Evolutionary conservation across 1,284 basidiomycete species (phyloP), one percentile per base, ranked within the genome.

Genomic region (Sanguinoderma infundibulare): DNA sequence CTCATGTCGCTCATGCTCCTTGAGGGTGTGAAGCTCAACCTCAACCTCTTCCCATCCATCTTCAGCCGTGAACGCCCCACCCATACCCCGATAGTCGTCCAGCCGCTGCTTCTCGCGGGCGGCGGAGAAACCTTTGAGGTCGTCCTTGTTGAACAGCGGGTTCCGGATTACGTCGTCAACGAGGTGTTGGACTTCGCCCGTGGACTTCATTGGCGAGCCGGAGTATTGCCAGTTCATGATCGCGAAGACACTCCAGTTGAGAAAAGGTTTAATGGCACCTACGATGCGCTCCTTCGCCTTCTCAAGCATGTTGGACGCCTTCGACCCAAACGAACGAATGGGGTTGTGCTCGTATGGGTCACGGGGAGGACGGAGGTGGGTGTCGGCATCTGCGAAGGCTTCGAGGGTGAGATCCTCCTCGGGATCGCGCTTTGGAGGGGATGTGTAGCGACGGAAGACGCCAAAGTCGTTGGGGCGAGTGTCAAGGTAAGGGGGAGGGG

Each of bases 41-140:
- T 60, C 60, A 1, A 59, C 54, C 36, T 69, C 59, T 1, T 32
- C 53, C 75, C 74, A 75, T 2, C 70, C 72, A 53, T 74, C 67
- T 4, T 60, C 35, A 2, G 35, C 44, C 0, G 57, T 56, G 34
- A 64, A 64, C 2, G 36, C 34, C 8, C 35, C 46, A 1, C 35
- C 24, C 6, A 32, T 26, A 9, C 38, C 42, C 4, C 14, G 8
- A 12, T 53, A 42, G 1, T 63, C 14, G 32, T 74, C 67, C 5
- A 74, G 57, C 2, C 9, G 38, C 3, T 60, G 32, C 14, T 54
- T 53, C 39, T 66, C 64, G 5, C 17, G 7, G 17, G 15, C 3
- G 0, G 66, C 64, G 9, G 20, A 17, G 46, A 73, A 72, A 1
- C 56, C 63, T 1, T 3, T 3, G 3, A 74, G 57, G 6, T 74